Evolutionary conservation across 129 eudicot genomes (phyloP), one percentile per base, ranked within the genome.

Genomic region (Flaveria brownii): DNA sequence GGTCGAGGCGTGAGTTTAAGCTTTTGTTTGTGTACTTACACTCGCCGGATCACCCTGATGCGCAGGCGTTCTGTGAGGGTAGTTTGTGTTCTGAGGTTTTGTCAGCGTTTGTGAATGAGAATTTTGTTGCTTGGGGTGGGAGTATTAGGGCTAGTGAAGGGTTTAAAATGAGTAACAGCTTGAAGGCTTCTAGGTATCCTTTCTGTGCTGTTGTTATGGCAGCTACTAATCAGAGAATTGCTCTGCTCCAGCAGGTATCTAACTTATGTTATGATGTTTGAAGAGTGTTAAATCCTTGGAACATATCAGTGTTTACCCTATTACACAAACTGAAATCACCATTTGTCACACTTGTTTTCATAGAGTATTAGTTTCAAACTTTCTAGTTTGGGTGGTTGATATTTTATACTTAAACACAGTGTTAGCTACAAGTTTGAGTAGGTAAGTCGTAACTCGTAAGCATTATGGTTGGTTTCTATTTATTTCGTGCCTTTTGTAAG

Each of bases 181-280:
- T 95, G 86, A 95, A 91, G 86, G 97, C 99, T 6, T 89, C 96
- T 0, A 86, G 92, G 81, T 95, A 81, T 73, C 99, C 99, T 0
- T 95, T 91, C 68, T 95, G 99, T 77, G 99, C 96, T 28, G 97
- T 95, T 55, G 97, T 91, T 74, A 91, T 91, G 97, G 91, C 99
- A 20, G 97, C 99, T 0, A 89, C 97, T 3, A 91, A 91, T 78
- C 94, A 95, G 81, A 84, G 97, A 73, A 89, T 95, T 75, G 97
- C 99, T 1, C 65, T 95, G 83, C 92, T 95, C 60, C 96, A 89
- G 70, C 99, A 95, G 99, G 99, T 95, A 84, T 65, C 14, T 78
- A 71, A 41, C 50, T 59, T 20, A 51, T 66, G 28, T 56, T 6
- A 1, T 6, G 52, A 56, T 28, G 39, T 30, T 65, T 64, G 26